Conservation (phyloP, 495 filamentous ascomycete species). For the Sordaria brevicollis region DNA sequence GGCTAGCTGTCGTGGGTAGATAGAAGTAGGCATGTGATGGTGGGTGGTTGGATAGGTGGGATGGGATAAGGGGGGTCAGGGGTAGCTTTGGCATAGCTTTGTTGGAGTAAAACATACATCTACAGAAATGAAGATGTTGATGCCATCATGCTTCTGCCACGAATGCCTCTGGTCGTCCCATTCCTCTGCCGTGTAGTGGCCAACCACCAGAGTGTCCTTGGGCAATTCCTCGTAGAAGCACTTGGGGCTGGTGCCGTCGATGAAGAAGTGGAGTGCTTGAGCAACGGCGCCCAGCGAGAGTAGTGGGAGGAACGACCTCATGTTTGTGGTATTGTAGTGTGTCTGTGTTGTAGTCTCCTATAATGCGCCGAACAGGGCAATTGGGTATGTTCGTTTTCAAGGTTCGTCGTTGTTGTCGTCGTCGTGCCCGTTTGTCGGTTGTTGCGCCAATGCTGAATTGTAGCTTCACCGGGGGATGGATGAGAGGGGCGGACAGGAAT, state of each 20-base stretch:
- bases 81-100: background rate
- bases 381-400: background rate
- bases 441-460: background rate
- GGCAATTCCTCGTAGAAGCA: slow-evolving; percentile 98
- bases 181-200: slow-evolving; percentile 77
- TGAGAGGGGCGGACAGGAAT: background rate
- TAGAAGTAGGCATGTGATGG: background rate
- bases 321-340: slow-evolving; percentile 14
- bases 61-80: background rate
- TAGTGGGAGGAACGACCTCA: slow-evolving; percentile 41
- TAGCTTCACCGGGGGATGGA: background rate
- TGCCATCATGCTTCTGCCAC: slow-evolving; percentile 58
- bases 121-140: slow-evolving; percentile 83
- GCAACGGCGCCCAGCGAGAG: slow-evolving; percentile 41
- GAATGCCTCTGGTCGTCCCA: slow-evolving; percentile 54
- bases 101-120: slow-evolving; percentile 39
- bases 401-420: background rate
- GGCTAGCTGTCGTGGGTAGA: background rate
- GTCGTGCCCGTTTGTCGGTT: background rate
- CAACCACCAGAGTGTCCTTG: slow-evolving; percentile 93
- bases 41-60: background rate
- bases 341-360: background rate
- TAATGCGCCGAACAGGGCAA: background rate
- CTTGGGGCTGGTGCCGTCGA: slow-evolving; percentile 69
- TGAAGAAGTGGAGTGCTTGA: slow-evolving; percentile 89